Percentiles rank a stretch among this genome's conserved stretches.
Conservation (phyloP, 2,329 filamentous ascomycete genomes). For the Helotiales sp. region DNA sequence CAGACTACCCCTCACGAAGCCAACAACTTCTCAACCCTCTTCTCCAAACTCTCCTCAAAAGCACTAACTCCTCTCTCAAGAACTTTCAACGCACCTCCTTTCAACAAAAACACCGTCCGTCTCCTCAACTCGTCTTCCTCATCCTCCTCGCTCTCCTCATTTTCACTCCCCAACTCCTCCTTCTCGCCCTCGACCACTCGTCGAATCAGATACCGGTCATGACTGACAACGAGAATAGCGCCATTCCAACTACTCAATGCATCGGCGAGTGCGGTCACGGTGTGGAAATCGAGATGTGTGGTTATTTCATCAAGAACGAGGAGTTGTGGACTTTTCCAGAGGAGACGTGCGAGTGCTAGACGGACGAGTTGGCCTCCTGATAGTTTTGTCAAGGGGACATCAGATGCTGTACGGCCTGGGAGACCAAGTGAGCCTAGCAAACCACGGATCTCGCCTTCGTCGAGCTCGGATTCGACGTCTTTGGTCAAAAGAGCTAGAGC, state of each 20-base stretch:
- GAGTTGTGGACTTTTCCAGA: slow-evolving; percentile 98
- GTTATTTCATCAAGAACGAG: slow-evolving; percentile 97
- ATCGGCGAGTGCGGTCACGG: slow-evolving; percentile 71
- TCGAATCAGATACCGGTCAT: slow-evolving; percentile 82
- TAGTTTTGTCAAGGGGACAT: slow-evolving; percentile 73
- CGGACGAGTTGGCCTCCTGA: slow-evolving; percentile 81
- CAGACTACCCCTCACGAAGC: neutral
- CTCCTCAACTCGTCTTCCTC: slow-evolving; percentile 54
- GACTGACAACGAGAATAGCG: slow-evolving; percentile 77
- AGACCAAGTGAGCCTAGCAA: slow-evolving; percentile 73
- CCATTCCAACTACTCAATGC: slow-evolving; percentile 73
- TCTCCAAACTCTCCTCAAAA: slow-evolving; percentile 69
- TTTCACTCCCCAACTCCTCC: slow-evolving; percentile 49
- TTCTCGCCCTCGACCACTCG: slow-evolving; percentile 69
- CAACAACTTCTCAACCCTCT: slow-evolving; percentile 56
- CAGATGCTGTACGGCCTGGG: slow-evolving; percentile 70
- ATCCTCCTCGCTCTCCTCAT: slow-evolving; percentile 52
- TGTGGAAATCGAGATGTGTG: slow-evolving; percentile 86
- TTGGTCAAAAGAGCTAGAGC: slow-evolving; percentile 66
- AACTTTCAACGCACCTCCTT: slow-evolving; percentile 58
- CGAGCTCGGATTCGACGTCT: slow-evolving; percentile 56
- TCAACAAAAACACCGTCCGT: slow-evolving; percentile 64
- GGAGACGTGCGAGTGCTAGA: slow-evolving; percentile 88
- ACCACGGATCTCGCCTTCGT: slow-evolving; percentile 70
- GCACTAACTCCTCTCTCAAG: slow-evolving; percentile 66